Percentiles rank a stretch among this genome's conserved stretches.
Conservation (phyloP, 2,329 filamentous ascomycete species). For the Venturia oleaginea region DNA sequence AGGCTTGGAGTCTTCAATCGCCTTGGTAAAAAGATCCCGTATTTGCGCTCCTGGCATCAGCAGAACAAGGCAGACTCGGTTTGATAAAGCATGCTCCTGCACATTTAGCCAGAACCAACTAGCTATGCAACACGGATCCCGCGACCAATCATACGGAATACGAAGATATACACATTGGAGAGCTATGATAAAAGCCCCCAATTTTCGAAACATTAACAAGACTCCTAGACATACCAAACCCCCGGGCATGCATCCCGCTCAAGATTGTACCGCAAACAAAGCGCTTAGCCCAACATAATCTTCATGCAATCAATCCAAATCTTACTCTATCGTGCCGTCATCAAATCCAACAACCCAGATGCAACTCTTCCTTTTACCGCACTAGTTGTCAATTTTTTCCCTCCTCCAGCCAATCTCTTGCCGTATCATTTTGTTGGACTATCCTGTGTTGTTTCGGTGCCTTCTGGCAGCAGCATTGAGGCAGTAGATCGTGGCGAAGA, state of each 20-base stretch:
- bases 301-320: neutral
- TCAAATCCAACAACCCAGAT: slow-evolving; percentile 43
- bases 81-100: neutral
- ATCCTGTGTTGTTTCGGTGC: neutral
- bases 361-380: slow-evolving; percentile 42
- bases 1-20: too few relatives aligned
- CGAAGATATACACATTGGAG: neutral
- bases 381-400: slow-evolving; percentile 36
- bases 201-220: neutral
- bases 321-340: neutral
- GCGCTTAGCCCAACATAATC: neutral
- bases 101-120: neutral
- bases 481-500: slow-evolving; percentile 12
- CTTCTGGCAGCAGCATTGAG: neutral
- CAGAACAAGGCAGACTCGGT: too few relatives aligned
- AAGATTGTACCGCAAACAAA: neutral
- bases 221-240: neutral
- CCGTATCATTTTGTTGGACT: slow-evolving; percentile 13
- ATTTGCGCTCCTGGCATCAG: too few relatives aligned
- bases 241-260: neutral
- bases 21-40: too few relatives aligned
- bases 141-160: too few relatives aligned
- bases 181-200: neutral
- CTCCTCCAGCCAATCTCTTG: slow-evolving; percentile 18
- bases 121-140: neutral